These are phyloP conservation scores for Kappamyces sp. DNA, from an alignment of 192 early-diverging fungal species.

Conservation along the genomic window DNA sequence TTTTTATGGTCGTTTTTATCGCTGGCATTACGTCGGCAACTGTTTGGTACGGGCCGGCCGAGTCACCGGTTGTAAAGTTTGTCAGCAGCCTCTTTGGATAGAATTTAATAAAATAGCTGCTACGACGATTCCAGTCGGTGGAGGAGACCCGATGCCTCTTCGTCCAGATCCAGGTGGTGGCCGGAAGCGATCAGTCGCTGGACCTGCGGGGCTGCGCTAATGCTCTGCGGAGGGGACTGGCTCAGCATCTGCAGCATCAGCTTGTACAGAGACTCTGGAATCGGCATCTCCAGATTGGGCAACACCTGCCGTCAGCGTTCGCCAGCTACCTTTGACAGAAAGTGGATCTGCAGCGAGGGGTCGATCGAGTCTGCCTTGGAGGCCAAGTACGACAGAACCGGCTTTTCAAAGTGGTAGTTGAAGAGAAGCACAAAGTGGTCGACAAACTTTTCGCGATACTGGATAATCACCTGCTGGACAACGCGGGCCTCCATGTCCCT, in stretches of 20 bases:
- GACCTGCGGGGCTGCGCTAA: not conserved
- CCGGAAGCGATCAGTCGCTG: not conserved
- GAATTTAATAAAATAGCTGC: too few species aligned
- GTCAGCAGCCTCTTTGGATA: too few species aligned
- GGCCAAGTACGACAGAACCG: conserved; percentile 10
- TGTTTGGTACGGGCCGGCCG: too few species aligned
- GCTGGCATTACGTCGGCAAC: too few species aligned
- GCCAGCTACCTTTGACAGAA: conserved; percentile 3
- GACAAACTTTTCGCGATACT: conserved; percentile 12
- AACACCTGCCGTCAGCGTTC: not conserved
- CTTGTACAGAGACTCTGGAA: conserved; percentile 1
- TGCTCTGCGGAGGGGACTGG: not conserved
- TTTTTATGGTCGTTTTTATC: too few species aligned
- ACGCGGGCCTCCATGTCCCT: not conserved
- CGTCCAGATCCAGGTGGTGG: not conserved
- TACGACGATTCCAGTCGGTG: conserved; percentile 7
- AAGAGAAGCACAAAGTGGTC: conserved; percentile 15
- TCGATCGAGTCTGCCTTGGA: conserved; percentile 8
- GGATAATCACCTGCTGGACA: not conserved
- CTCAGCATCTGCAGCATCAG: conserved; percentile 6
- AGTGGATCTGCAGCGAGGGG: conserved; percentile 11
- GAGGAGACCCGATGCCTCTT: not conserved
- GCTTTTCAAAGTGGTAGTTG: not conserved
- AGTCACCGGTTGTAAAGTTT: too few species aligned
- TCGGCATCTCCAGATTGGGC: conserved; percentile 6